phyloP scores from a whole-genome alignment of 75 land plant genomes.

The Pinus taeda region DNA sequence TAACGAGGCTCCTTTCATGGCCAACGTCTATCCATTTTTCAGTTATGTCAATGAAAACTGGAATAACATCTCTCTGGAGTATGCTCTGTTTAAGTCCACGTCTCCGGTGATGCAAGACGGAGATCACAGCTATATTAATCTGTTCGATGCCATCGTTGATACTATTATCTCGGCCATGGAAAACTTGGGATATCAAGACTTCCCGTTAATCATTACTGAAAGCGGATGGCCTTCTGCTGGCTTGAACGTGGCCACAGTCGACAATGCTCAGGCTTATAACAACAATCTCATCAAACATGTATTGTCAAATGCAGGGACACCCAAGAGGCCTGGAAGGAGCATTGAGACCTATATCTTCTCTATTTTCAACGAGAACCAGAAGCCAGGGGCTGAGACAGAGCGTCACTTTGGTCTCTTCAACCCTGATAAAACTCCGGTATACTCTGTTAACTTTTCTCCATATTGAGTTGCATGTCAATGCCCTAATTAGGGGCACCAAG shows the following conservation, averaged over 20 bases:
- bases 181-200: not conserved
- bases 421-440: slow-evolving; percentile 66
- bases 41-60: slow-evolving; percentile 3
- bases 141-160: slow-evolving; percentile 34
- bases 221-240: slow-evolving; percentile 12
- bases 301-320: slow-evolving; percentile 66
- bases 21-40: slow-evolving; percentile 33
- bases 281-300: slow-evolving; percentile 57
- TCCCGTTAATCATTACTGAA: slow-evolving; percentile 10
- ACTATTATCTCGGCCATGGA: slow-evolving; percentile 20
- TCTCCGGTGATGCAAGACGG: slow-evolving; percentile 4
- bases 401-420: slow-evolving; percentile 67
- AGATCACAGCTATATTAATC: slow-evolving; percentile 14
- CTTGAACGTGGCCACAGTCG: slow-evolving; percentile 2
- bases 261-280: slow-evolving; percentile 54
- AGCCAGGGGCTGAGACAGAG: slow-evolving; percentile 55
- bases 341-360: slow-evolving; percentile 77
- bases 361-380: slow-evolving; percentile 72
- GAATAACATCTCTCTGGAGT: slow-evolving; percentile 6
- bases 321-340: slow-evolving; percentile 51
- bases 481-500: no score
- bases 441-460: slow-evolving; percentile 46
- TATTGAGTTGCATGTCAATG: no score
- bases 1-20: slow-evolving; percentile 14
- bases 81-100: slow-evolving; percentile 17